A percentile compares a stretch with the other conserved stretches of the same genome.
Conservation (phyloP, 1,284 basidiomycete species). For the Exobasidium cylindrosporum region DNA sequence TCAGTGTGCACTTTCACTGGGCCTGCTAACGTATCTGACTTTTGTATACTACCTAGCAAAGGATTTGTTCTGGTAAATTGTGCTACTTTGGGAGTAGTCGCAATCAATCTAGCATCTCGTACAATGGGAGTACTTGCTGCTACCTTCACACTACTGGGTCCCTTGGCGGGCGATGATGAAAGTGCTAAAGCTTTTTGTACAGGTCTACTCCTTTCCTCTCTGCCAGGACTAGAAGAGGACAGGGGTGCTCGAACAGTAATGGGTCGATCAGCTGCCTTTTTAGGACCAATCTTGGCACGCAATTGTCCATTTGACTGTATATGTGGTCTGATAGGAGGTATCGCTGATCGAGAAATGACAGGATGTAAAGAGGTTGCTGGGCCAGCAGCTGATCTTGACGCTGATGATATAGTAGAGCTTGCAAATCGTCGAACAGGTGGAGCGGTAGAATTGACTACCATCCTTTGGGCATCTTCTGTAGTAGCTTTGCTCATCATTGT, state of each 20-base stretch:
- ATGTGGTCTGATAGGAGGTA: background rate
- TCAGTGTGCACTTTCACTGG: no score
- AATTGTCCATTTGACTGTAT: background rate
- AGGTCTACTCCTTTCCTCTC: background rate
- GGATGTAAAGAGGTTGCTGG: background rate
- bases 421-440: background rate
- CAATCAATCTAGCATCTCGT: slow-evolving; percentile 3
- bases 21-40: no score
- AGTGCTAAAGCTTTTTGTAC: background rate
- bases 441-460: background rate
- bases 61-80: no score
- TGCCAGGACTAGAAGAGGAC: background rate
- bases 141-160: no score
- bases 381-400: background rate
- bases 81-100: no score
- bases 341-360: background rate
- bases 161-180: background rate
- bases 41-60: no score
- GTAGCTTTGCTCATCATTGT: no score
- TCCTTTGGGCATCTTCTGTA: background rate
- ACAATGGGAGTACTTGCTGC: slow-evolving; percentile 1
- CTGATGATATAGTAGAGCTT: background rate
- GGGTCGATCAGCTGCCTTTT: background rate
- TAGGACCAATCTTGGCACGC: background rate
- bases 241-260: background rate